Evolutionary conservation across 169 alveolate genomes (phyloP).

Genomic region (Eimeria necatrix): DNA sequence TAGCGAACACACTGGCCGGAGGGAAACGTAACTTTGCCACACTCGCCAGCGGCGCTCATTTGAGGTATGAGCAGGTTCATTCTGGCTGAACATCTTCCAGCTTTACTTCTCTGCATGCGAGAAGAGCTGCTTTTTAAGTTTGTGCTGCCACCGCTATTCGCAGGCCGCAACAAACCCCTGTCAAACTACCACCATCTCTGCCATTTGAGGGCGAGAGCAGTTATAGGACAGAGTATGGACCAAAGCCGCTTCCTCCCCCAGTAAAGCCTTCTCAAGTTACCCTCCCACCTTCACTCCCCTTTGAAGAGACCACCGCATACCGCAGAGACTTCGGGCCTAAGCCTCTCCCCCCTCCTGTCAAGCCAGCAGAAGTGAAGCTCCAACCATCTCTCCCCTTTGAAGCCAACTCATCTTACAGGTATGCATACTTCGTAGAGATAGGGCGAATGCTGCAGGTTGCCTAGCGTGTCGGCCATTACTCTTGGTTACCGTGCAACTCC

Average conservation of each 20-base stretch:
- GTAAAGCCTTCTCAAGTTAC: conserved; percentile 76
- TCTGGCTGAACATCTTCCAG: background rate
- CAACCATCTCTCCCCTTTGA: conserved; percentile 85
- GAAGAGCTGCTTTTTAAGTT: background rate
- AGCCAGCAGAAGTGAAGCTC: conserved; percentile 77
- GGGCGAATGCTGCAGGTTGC: background rate
- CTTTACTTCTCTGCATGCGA: background rate
- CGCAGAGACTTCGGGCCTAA: conserved; percentile 81
- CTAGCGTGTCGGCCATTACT: too few relatives aligned
- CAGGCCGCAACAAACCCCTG: conserved; percentile 75
- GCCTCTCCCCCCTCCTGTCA: conserved; percentile 66
- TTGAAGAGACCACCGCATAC: conserved; percentile 82
- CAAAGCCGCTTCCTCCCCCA: conserved; percentile 84
- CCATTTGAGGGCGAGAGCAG: conserved; percentile 88
- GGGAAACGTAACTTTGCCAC: background rate
- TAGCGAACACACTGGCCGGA: background rate
- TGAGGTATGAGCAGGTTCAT: background rate
- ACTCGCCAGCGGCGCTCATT: background rate
- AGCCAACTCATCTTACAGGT: conserved; percentile 77
- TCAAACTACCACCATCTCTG: conserved; percentile 79
- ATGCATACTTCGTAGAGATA: background rate
- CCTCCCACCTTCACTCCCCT: conserved; percentile 81
- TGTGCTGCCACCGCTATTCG: background rate
- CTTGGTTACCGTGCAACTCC: too few relatives aligned
- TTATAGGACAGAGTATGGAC: conserved; percentile 85